These are phyloP conservation scores for Cicer arietinum DNA, from an alignment of 306 rosid species.

Conservation along the genomic window DNA sequence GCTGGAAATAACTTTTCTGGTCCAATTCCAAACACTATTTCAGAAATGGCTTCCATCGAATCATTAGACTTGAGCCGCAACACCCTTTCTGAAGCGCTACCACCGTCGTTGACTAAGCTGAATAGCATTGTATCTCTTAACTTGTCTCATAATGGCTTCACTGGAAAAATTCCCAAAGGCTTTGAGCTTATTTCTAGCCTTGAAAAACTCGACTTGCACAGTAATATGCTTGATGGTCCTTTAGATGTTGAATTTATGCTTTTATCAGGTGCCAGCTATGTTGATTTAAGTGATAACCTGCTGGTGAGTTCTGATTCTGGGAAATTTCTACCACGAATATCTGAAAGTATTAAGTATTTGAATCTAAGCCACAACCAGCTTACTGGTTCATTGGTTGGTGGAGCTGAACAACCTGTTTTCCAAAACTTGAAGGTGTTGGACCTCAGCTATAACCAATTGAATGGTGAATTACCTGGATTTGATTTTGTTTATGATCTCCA, in stretches of 20 bases:
- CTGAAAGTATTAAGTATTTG: conserved; percentile 76
- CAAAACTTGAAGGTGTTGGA: conserved; percentile 88
- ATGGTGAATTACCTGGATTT: conserved; percentile 93
- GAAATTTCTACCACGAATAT: conserved; percentile 65
- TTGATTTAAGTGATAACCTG: conserved; percentile 86
- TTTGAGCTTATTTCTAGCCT: conserved; percentile 72
- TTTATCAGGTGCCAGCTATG: conserved; percentile 63
- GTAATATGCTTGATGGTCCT: conserved; percentile 80
- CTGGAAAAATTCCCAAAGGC: conserved; percentile 74
- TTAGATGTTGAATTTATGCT: conserved; percentile 68
- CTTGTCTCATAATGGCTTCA: conserved; percentile 74
- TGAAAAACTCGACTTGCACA: conserved; percentile 80
- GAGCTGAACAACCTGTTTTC: conserved; percentile 67
- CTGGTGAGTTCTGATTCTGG: conserved; percentile 65
- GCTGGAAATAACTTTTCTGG: conserved; percentile 94
- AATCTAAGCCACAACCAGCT: conserved; percentile 88
- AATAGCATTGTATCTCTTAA: conserved; percentile 67
- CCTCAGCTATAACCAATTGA: conserved; percentile 86
- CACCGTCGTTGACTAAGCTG: conserved; percentile 63
- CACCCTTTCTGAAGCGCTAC: conserved; percentile 74
- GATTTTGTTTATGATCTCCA: conserved; percentile 90
- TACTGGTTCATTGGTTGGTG: conserved; percentile 76
- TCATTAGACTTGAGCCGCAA: conserved; percentile 85
- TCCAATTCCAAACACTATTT: conserved; percentile 65
- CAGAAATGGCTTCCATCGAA: conserved; percentile 71